Conservation (phyloP, 78 protist species). For the Speleostelium caveatum region DNA sequence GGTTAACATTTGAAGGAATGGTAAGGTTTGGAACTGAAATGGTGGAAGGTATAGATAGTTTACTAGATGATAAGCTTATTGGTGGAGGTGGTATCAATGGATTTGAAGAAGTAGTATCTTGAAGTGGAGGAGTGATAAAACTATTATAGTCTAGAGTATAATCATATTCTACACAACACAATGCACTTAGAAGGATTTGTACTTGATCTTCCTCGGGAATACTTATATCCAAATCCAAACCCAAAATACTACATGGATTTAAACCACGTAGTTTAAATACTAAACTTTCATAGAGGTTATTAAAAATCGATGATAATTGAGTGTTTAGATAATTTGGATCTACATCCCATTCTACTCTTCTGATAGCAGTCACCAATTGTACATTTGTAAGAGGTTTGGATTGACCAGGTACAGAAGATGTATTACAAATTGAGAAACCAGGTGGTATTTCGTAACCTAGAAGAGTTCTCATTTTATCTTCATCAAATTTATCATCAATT, state of each 20-base stretch:
- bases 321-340: conserved; percentile 50
- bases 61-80: conserved; percentile 16
- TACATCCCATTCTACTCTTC: conserved; percentile 76
- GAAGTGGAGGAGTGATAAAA: background rate
- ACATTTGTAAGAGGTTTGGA: conserved; percentile 24
- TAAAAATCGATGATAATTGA: conserved; percentile 60
- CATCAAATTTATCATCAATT: conserved; percentile 83
- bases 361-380: conserved; percentile 66
- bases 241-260: conserved; percentile 44
- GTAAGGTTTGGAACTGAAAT: conserved; percentile 11
- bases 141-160: background rate
- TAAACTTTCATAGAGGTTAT: conserved; percentile 61
- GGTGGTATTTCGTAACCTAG: conserved; percentile 68
- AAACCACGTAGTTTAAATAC: conserved; percentile 75
- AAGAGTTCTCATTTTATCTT: conserved; percentile 73
- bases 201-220: conserved; percentile 78
- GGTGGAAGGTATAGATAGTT: conserved; percentile 41
- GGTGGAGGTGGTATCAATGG: conserved; percentile 18
- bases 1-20: background rate
- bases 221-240: conserved; percentile 57
- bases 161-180: conserved; percentile 42
- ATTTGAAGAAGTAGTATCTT: background rate
- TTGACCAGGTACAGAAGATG: conserved; percentile 62
- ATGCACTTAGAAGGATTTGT: conserved; percentile 73
- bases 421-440: conserved; percentile 61